phyloP scores from a whole-genome alignment of 805 yeast genomes.

The Cyberlindnera lachancei region DNA sequence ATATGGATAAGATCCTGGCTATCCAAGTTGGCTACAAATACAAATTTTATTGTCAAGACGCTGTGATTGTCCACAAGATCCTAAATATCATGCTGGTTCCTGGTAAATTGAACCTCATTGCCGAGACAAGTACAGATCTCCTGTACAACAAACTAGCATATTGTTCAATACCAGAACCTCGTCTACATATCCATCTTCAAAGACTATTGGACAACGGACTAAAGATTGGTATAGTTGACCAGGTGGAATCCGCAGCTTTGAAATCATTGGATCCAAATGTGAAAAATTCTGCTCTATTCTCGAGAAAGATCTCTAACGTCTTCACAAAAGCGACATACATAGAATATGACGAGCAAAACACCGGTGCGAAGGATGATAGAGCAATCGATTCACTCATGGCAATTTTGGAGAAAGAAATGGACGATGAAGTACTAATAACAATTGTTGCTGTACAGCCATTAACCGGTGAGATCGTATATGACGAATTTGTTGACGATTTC shows the following conservation, averaged over 20 bases:
- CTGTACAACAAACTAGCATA: constrained; percentile 61
- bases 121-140: constrained; percentile 40
- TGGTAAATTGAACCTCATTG: constrained; percentile 53
- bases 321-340: constrained; percentile 82
- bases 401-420: constrained; percentile 25
- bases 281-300: constrained; percentile 53
- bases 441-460: constrained; percentile 61
- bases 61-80: constrained; percentile 56
- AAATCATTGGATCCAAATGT: constrained; percentile 40
- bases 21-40: constrained; percentile 91
- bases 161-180: constrained; percentile 74
- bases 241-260: constrained; percentile 72
- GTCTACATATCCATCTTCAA: constrained; percentile 70
- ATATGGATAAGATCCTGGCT: constrained; percentile 66
- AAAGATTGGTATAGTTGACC: constrained; percentile 84
- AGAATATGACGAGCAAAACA: constrained; percentile 39
- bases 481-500: constrained; percentile 55
- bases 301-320: constrained; percentile 58
- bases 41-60: constrained; percentile 82
- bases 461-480: constrained; percentile 72
- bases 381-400: constrained; percentile 40
- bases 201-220: constrained; percentile 63
- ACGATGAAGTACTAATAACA: constrained; percentile 22
- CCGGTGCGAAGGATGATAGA: constrained; percentile 23
- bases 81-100: constrained; percentile 66